These are phyloP conservation scores for Coniochaeta prunicola DNA, from an alignment of 2,329 filamentous ascomycete species.

Conservation along the genomic window DNA sequence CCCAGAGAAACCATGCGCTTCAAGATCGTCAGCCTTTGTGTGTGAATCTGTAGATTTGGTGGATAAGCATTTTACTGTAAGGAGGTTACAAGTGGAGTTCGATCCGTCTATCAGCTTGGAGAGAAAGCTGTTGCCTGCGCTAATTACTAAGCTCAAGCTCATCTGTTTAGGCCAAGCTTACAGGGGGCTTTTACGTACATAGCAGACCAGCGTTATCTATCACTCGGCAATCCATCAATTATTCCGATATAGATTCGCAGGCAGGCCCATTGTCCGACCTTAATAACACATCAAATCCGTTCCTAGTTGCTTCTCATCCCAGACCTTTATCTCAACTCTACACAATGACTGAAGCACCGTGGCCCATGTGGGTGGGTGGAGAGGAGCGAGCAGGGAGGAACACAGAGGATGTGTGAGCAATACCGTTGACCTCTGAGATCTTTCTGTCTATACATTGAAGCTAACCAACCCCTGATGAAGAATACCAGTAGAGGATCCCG, in stretches of 20 bases:
- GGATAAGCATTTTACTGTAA: no score
- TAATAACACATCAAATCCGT: no score
- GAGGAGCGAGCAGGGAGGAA: background rate
- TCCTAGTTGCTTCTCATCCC: background rate
- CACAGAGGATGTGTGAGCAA: background rate
- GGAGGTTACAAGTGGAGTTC: no score
- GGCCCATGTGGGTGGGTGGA: background rate
- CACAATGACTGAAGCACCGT: background rate
- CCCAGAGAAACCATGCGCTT: no score
- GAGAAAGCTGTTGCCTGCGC: no score
- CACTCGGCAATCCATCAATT: no score
- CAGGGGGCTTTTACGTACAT: background rate
- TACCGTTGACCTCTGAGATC: background rate
- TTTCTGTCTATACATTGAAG: background rate
- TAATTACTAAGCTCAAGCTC: background rate
- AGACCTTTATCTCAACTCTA: background rate
- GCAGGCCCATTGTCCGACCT: no score
- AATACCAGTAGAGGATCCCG: slow-evolving; percentile 43
- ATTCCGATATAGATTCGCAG: no score
- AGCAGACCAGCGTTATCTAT: background rate
- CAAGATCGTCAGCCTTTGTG: no score
- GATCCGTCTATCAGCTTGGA: no score
- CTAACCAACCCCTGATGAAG: background rate
- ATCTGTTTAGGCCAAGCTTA: background rate
- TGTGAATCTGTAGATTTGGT: no score